These are phyloP conservation scores for Diaporthe citriasiana DNA, from an alignment of 2,329 filamentous ascomycete species.

Conservation along the genomic window DNA sequence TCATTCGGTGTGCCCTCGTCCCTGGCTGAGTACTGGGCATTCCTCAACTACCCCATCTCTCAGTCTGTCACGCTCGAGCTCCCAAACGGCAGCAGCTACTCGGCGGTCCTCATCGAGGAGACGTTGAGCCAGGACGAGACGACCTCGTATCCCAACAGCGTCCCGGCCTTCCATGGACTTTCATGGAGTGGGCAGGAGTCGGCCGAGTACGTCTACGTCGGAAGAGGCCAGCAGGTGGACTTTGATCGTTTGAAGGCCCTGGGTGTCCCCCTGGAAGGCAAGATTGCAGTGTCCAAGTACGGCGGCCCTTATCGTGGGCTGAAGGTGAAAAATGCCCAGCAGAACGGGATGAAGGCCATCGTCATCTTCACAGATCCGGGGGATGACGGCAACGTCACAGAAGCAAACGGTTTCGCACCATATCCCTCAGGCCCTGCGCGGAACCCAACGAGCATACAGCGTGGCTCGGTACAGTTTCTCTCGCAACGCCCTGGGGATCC, in stretches of 20 bases:
- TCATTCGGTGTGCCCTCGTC: constrained; percentile 53
- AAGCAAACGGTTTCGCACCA: constrained; percentile 81
- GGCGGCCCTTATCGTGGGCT: constrained; percentile 89
- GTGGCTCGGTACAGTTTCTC: constrained; percentile 87
- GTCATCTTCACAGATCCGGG: constrained; percentile 91
- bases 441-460: constrained; percentile 89
- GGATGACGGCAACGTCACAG: constrained; percentile 86
- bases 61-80: constrained; percentile 55
- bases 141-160: constrained; percentile 13
- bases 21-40: constrained; percentile 67
- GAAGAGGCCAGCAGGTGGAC: constrained; percentile 89
- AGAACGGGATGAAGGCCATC: constrained; percentile 88
- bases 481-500: constrained; percentile 81
- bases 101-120: constrained; percentile 18
- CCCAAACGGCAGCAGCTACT: constrained; percentile 10
- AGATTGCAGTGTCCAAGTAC: constrained; percentile 90
- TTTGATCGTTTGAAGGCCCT: constrained; percentile 85
- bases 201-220: constrained; percentile 87
- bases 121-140: constrained; percentile 17
- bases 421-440: constrained; percentile 92
- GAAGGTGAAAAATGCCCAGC: constrained; percentile 93
- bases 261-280: constrained; percentile 82
- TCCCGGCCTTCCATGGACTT: constrained; percentile 85
- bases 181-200: constrained; percentile 94
- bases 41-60: constrained; percentile 72